Evolutionary conservation across 306 rosid species (phyloP), one percentile per base, ranked within the genome.

Genomic region (Medicago ruthenica): DNA sequence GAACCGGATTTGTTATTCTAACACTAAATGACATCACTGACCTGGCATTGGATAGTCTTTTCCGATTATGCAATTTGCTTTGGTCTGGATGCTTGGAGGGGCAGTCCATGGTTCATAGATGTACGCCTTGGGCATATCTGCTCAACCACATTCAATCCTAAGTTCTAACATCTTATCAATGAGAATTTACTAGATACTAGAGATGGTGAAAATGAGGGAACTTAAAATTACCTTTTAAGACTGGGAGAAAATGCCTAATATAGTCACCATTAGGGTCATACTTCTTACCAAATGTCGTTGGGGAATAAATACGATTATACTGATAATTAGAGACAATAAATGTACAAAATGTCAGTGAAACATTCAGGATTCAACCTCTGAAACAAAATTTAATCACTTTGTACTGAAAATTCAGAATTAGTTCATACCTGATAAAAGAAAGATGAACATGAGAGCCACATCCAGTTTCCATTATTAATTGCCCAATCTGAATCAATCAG

Each of bases 101-200:
- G 98, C 98, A 16, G 88, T 90, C 98, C 98, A 92, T 31, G 98
- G 98, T 82, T 92, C 98, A 79, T 94, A 94, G 60, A 92, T 92
- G 88, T 88, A 94, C 80, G 85, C 85, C 86, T 73, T 90, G 9
- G 98, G 98, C 96, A 94, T 94, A 81, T 90, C 98, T 94, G 79
- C 27, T 60, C 51, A 61, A n/a, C 71, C 16, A 79, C 2, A 22
- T 70, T 76, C 57, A 75, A 71, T 47, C 77, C 9, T 18, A 75
- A 54, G 62, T 44, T 70, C 12, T 73, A 73, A 67, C 63, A 66
- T 34, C 65, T 67, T 50, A 12, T 31, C 22, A 60, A 20, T 45
- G 40, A 61, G 51, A 58, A 47, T 36, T 45, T 71, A 67, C 37
- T 14, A 21, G 70, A 74, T 18, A 39, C 78, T 57, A 48, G 22